A percentile compares a stretch with the other conserved stretches of the same genome.
phyloP scores from a whole-genome alignment of 305 asterid species.

The Solanum hybrid region DNA sequence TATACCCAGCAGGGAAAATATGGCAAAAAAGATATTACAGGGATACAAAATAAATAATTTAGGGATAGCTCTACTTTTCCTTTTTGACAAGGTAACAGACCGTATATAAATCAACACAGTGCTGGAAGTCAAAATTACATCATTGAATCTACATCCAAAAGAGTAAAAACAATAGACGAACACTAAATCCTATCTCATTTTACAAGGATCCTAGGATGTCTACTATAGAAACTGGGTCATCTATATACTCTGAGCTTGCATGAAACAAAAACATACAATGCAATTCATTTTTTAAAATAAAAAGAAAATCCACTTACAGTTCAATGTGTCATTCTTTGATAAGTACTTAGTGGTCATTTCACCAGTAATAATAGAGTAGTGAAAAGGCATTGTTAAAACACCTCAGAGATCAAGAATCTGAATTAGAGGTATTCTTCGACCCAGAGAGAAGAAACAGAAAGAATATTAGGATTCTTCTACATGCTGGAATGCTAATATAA shows the following conservation, averaged over 20 bases:
- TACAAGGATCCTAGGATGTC: not conserved
- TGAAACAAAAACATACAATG: not conserved
- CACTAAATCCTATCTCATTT: not conserved
- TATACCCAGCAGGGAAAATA: not conserved
- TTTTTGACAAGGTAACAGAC: not conserved
- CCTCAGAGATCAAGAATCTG: not conserved
- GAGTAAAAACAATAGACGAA: not conserved
- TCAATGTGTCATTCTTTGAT: not conserved
- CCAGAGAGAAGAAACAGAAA: not conserved
- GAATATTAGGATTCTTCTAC: not conserved
- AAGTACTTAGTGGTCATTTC: not conserved
- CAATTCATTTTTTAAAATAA: not conserved
- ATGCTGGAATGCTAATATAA: not conserved
- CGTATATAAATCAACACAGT: not conserved
- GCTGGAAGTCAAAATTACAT: not conserved
- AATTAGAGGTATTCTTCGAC: not conserved
- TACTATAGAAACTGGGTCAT: not conserved
- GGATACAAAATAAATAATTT: not conserved
- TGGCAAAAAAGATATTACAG: not conserved
- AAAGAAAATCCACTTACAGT: not conserved
- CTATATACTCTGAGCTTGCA: not conserved
- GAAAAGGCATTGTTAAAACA: not conserved
- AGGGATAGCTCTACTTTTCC: not conserved
- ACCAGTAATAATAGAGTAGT: not conserved
- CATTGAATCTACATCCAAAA: not conserved